Percentiles rank a stretch among this genome's conserved stretches.
These are phyloP conservation scores for Cupressus sempervirens DNA, from an alignment of 75 land plant genomes.

Conservation along the genomic window DNA sequence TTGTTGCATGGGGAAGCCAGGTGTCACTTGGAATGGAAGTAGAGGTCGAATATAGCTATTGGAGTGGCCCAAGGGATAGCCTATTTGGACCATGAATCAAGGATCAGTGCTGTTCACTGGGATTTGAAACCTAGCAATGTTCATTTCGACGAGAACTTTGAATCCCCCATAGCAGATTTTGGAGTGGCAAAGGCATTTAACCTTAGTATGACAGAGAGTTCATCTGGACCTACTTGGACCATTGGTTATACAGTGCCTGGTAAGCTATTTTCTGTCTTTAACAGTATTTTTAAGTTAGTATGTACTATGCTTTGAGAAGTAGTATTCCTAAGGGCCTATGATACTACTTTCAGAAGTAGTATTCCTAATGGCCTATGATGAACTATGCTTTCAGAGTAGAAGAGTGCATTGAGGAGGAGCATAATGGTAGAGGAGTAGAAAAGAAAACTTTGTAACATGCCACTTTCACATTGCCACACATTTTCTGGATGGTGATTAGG, in stretches of 20 bases:
- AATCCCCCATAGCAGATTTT: constrained; percentile 57
- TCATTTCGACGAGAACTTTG: constrained; percentile 48
- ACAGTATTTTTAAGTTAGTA: neutral
- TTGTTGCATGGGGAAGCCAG: constrained; percentile 37
- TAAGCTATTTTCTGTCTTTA: neutral
- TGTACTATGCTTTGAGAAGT: neutral
- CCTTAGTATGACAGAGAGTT: constrained; percentile 22
- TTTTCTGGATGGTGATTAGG: too few species aligned
- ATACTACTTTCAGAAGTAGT: too few species aligned
- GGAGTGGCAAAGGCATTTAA: constrained; percentile 44
- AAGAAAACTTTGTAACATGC: too few species aligned
- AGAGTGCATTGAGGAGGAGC: too few species aligned
- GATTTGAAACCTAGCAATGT: constrained; percentile 74
- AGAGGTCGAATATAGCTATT: constrained; percentile 50
- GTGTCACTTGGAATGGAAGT: constrained; percentile 44
- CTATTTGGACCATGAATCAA: constrained; percentile 71
- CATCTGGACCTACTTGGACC: constrained; percentile 37
- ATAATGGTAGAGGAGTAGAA: too few species aligned
- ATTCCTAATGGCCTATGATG: too few species aligned
- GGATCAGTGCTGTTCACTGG: constrained; percentile 63
- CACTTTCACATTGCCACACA: too few species aligned
- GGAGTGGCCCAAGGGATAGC: constrained; percentile 71
- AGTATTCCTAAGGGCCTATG: neutral
- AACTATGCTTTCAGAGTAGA: too few species aligned
- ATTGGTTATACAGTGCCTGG: constrained; percentile 62